Evolutionary conservation across 371 early-diverging fungal species (phyloP).

Genomic region (Circinella umbellata): DNA sequence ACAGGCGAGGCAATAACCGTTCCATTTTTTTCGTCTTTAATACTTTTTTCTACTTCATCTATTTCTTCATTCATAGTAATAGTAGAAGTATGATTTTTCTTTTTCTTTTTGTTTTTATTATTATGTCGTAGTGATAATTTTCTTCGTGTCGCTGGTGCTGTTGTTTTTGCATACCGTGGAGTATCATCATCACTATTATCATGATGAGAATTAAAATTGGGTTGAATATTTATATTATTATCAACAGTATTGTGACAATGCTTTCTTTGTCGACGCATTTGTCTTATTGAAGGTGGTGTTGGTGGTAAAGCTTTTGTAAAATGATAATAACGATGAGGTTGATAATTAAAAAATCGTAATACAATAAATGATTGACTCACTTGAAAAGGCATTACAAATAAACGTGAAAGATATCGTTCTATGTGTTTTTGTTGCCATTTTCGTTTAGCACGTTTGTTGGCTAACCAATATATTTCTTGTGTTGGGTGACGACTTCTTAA

Average conservation of each 20-base stretch:
- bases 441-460: constrained; percentile 2
- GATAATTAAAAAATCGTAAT: constrained; percentile 4
- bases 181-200: too few species aligned
- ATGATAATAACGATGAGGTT: constrained; percentile 5
- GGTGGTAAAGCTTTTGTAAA: constrained; percentile 3
- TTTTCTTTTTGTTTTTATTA: too few species aligned
- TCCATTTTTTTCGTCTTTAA: neutral
- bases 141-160: too few species aligned
- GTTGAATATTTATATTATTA: neutral
- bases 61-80: too few species aligned
- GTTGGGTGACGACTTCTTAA: neutral
- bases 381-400: neutral
- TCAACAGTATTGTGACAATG: neutral
- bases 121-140: too few species aligned
- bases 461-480: constrained; percentile 6
- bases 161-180: too few species aligned
- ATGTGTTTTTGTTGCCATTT: constrained; percentile 5
- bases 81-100: too few species aligned
- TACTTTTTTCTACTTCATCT: neutral
- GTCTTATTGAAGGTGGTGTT: neutral
- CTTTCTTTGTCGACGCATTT: neutral
- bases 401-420: neutral
- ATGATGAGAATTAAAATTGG: too few species aligned
- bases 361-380: neutral
- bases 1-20: neutral